phyloP scores from a whole-genome alignment of 331 rosid genomes.

The Pyracantha coccinea region DNA sequence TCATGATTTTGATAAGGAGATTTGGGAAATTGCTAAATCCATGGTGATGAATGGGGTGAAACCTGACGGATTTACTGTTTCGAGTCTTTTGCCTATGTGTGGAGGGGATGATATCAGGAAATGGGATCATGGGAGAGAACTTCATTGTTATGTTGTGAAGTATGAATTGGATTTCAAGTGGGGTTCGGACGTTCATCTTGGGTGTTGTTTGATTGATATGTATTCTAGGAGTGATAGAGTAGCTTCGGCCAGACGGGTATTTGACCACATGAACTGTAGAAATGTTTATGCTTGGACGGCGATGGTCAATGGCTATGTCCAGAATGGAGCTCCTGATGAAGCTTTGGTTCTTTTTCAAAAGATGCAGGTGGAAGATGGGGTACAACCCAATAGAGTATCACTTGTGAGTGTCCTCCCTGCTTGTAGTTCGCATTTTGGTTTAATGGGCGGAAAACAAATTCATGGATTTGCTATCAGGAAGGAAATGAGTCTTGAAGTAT shows the following conservation, averaged over 20 bases:
- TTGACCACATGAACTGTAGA: constrained; percentile 50
- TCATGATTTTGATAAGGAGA: constrained; percentile 3
- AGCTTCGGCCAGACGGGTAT: constrained; percentile 42
- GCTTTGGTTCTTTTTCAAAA: constrained; percentile 42
- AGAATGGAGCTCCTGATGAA: constrained; percentile 47
- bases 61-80: constrained; percentile 58
- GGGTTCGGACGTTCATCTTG: constrained; percentile 49
- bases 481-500: constrained; percentile 34
- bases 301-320: constrained; percentile 56
- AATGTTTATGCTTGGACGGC: constrained; percentile 74
- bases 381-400: constrained; percentile 55
- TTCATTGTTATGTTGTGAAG: constrained; percentile 61
- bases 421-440: constrained; percentile 47
- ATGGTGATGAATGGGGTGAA: constrained; percentile 50
- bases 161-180: constrained; percentile 31
- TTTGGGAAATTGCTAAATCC: constrained; percentile 28
- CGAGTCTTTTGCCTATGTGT: constrained; percentile 50
- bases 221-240: constrained; percentile 49
- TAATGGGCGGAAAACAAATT: constrained; percentile 59
- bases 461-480: constrained; percentile 53
- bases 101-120: constrained; percentile 14
- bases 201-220: constrained; percentile 83
- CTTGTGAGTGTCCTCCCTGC: constrained; percentile 68
- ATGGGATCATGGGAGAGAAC: constrained; percentile 59
- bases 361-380: constrained; percentile 54